Evolutionary conservation across 2,329 filamentous ascomycete species (phyloP).

Genomic region (Hypoxylon rubiginosum): DNA sequence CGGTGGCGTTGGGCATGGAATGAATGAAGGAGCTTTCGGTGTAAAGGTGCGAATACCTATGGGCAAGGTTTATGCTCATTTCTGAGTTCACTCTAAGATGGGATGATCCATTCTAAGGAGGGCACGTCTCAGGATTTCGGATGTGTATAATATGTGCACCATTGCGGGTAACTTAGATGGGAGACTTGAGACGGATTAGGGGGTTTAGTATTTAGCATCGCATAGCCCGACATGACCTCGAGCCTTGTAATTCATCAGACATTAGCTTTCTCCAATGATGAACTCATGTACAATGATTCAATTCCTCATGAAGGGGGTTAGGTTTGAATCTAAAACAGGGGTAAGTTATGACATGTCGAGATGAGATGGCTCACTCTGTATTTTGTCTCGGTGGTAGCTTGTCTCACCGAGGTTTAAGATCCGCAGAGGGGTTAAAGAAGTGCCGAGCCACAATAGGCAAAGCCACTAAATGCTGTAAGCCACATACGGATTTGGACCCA

Average conservation of each 20-base stretch:
- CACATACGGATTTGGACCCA: not conserved
- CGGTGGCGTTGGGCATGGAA: conserved; percentile 38
- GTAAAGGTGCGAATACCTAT: conserved; percentile 32
- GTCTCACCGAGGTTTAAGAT: conserved; percentile 21
- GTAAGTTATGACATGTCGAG: conserved; percentile 10
- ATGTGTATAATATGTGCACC: conserved; percentile 27
- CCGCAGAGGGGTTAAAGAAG: not conserved
- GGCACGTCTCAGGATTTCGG: conserved; percentile 8
- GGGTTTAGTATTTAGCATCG: conserved; percentile 23
- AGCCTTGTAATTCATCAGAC: conserved; percentile 10
- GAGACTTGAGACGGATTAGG: conserved; percentile 6
- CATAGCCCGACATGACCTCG: not conserved
- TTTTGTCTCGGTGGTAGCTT: too few relatives aligned
- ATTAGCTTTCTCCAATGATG: conserved; percentile 1
- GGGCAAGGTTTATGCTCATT: conserved; percentile 21
- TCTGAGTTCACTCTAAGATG: conserved; percentile 6
- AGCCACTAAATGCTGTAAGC: not conserved
- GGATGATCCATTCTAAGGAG: not conserved
- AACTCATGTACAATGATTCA: not conserved
- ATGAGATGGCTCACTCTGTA: conserved; percentile 13
- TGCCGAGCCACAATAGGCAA: not conserved
- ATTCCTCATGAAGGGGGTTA: not conserved
- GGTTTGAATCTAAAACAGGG: not conserved
- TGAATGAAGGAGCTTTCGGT: conserved; percentile 16
- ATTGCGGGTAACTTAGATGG: conserved; percentile 12